Evolutionary conservation across 352 stramenopile genomes (phyloP).

Genomic region (Pythium dissimile): DNA sequence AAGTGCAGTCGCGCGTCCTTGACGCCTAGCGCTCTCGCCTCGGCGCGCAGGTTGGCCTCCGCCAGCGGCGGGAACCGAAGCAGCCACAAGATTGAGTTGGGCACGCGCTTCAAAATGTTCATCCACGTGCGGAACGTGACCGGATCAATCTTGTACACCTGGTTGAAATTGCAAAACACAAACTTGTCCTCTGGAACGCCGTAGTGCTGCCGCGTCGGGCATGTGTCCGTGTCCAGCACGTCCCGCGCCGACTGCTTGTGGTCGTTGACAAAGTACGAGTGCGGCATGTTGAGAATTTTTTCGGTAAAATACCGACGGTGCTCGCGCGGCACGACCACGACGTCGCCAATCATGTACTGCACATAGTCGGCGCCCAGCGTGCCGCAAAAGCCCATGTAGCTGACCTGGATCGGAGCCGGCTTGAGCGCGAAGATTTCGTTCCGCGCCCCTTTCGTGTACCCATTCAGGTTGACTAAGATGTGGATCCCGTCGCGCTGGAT

Average conservation of each 20-base stretch:
- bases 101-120: slow-evolving; percentile 91
- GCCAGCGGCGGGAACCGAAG: slow-evolving; percentile 80
- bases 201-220: slow-evolving; percentile 79
- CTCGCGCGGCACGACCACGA: slow-evolving; percentile 60
- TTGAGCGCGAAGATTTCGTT: slow-evolving; percentile 93
- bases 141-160: slow-evolving; percentile 95
- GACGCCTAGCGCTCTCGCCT: slow-evolving; percentile 72
- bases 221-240: slow-evolving; percentile 75
- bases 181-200: slow-evolving; percentile 90
- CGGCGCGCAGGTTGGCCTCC: slow-evolving; percentile 82
- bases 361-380: slow-evolving; percentile 91
- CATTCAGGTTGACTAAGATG: slow-evolving; percentile 92
- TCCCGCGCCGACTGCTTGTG: slow-evolving; percentile 84
- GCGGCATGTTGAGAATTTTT: slow-evolving; percentile 90
- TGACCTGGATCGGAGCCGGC: slow-evolving; percentile 87
- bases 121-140: slow-evolving; percentile 90
- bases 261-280: slow-evolving; percentile 93
- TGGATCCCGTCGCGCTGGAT: slow-evolving; percentile 89
- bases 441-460: slow-evolving; percentile 90
- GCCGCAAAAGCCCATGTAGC: slow-evolving; percentile 89
- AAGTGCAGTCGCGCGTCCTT: slow-evolving; percentile 73
- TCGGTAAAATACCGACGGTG: slow-evolving; percentile 80
- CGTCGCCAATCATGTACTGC: slow-evolving; percentile 91
- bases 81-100: slow-evolving; percentile 90
- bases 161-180: slow-evolving; percentile 95